Evolutionary conservation across 2,329 filamentous ascomycete species (phyloP), one percentile per base, ranked within the genome.

Genomic region (Epichloe coenophiala): DNA sequence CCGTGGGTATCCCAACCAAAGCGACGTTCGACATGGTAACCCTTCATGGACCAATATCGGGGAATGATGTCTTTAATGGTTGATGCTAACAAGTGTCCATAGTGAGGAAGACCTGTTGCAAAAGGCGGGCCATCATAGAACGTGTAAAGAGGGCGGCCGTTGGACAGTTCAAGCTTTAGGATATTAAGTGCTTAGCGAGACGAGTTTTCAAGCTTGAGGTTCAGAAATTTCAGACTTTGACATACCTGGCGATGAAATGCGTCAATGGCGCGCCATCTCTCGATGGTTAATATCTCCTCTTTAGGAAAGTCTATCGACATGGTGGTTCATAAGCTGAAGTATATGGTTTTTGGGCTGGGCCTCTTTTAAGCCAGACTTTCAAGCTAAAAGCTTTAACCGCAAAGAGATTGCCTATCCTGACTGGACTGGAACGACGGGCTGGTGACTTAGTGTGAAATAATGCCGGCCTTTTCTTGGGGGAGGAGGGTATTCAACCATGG

Each of bases 61-160:
- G 91, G 89, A 58, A 97, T 95, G 54, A 95, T 93, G 67, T 96
- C 91, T 69, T 97, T 96, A 72, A 96, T 95, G 47, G 90, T 96
- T 19, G 88, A 95, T 38, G 91, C 86, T 57, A 95, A 76, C 49
- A 95, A 71, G 68, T 95, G 88, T 54, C 77, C 77, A 54, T 76
- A 84, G 59, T 84, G 81, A 54, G 78, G 78, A 17, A 81, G 66
- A 52, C 78, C 84, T 58, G 84, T 95, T 64, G 82, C 83, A 63
- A 88, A 88, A 5, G 85, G 84, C 51, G 84, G 85, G 11, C 87
- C 87, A 76, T 91, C 87, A 72, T 96, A 97, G 71, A 98, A 98
- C 51, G 89, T 95, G 66, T 95, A 98, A 49, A 82, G 85, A 56
- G 86, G 80, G 55, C 83, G 81, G 57, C 86, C 87, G 66, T 86